phyloP scores from a whole-genome alignment of 2,329 filamentous ascomycete species.

The Ceratocystis harringtonii region DNA sequence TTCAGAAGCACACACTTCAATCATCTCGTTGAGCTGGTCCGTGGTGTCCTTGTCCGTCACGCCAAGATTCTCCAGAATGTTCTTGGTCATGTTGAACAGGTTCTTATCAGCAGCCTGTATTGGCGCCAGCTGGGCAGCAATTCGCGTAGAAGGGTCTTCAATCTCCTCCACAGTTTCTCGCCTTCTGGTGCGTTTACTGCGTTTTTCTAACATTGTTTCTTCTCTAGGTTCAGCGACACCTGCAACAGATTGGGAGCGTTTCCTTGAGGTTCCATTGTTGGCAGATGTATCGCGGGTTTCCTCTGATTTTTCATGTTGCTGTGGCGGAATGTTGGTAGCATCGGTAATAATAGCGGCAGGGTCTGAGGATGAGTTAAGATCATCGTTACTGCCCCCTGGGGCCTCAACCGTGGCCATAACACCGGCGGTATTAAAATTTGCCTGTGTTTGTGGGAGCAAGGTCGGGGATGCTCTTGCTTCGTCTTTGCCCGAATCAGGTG shows the following conservation, averaged over 20 bases:
- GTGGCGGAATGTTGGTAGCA: background rate
- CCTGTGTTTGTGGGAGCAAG: slow-evolving; percentile 1
- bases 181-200: slow-evolving; percentile 50
- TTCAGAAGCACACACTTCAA: slow-evolving; percentile 38
- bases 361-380: background rate
- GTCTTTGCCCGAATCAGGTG: slow-evolving; percentile 13
- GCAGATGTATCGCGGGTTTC: background rate
- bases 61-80: slow-evolving; percentile 40
- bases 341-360: background rate
- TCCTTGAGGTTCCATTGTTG: slow-evolving; percentile 25
- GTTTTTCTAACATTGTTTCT: slow-evolving; percentile 42
- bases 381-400: background rate
- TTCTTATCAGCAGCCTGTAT: slow-evolving; percentile 42
- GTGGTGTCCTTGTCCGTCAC: slow-evolving; percentile 36
- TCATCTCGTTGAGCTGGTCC: slow-evolving; percentile 32
- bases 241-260: slow-evolving; percentile 47
- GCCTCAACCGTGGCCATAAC: slow-evolving; percentile 1
- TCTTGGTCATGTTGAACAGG: slow-evolving; percentile 40
- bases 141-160: slow-evolving; percentile 36
- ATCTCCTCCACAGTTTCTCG: slow-evolving; percentile 43
- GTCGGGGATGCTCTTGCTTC: slow-evolving; percentile 12
- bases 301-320: background rate
- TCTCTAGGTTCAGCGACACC: slow-evolving; percentile 45
- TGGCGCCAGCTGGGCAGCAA: slow-evolving; percentile 40
- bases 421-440: no score